A percentile compares a stretch with the other conserved stretches of the same genome.
These are phyloP conservation scores for Wickerhamomyces queroliae DNA, from an alignment of 805 yeast genomes.

Conservation along the genomic window DNA sequence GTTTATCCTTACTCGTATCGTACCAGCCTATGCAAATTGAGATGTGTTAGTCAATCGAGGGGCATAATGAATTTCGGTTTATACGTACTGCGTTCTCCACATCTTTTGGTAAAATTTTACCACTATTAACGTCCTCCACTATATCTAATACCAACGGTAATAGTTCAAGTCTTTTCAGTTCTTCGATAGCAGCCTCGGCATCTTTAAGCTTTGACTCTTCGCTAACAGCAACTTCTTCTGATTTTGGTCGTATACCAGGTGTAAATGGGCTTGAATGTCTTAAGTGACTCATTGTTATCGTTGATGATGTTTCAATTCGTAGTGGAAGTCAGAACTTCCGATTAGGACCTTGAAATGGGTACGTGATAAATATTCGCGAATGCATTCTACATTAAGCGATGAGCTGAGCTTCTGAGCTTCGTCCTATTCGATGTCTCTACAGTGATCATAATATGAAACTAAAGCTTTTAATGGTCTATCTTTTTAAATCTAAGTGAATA, in stretches of 20 bases:
- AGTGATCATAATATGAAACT: too few species aligned
- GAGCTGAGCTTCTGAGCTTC: not conserved
- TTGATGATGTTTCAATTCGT: not conserved
- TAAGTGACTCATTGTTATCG: not conserved
- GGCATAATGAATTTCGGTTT: too few species aligned
- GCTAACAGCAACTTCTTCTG: not conserved
- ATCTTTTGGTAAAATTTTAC: constrained; percentile 36
- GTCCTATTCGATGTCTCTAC: too few species aligned
- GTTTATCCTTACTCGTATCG: constrained; percentile 35
- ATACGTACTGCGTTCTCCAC: constrained; percentile 34
- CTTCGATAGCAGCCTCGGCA: constrained; percentile 20
- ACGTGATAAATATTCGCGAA: not conserved
- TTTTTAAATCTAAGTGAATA: too few species aligned
- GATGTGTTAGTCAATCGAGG: constrained; percentile 1
- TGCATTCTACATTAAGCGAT: not conserved
- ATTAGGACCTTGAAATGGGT: too few species aligned
- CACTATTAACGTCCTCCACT: constrained; percentile 32
- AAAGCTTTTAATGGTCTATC: too few species aligned
- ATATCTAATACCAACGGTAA: constrained; percentile 35
- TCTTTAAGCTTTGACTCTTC: constrained; percentile 1
- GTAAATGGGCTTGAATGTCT: not conserved
- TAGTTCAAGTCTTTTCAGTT: constrained; percentile 29
- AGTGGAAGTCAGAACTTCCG: too few species aligned
- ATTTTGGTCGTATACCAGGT: not conserved
- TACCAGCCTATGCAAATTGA: constrained; percentile 30